phyloP scores from a whole-genome alignment of 2,329 filamentous ascomycete species.

The Cercospora zeae-maydis region DNA sequence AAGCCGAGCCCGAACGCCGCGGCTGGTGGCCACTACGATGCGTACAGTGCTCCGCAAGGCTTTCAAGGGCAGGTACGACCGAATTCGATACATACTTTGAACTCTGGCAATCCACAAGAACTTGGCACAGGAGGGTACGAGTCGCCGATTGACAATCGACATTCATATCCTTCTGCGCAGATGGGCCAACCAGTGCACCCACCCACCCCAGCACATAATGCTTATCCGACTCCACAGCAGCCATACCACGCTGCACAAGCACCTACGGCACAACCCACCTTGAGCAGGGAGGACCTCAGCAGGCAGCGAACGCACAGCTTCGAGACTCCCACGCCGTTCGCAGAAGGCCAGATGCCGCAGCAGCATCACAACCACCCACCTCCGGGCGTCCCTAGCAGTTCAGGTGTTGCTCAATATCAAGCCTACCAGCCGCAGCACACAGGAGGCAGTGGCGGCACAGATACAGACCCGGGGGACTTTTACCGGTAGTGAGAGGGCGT shows the following conservation, averaged over 20 bases:
- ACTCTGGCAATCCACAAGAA: conserved; percentile 45
- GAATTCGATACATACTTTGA: conserved; percentile 39
- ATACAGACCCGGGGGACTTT: conserved; percentile 37
- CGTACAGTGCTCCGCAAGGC: conserved; percentile 35
- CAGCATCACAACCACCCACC: conserved; percentile 31
- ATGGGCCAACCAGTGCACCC: conserved; percentile 24
- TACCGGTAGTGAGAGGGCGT: conserved; percentile 29
- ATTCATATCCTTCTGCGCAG: conserved; percentile 38
- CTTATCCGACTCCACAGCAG: conserved; percentile 25
- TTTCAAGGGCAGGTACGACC: conserved; percentile 40
- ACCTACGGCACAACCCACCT: conserved; percentile 9
- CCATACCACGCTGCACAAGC: conserved; percentile 17
- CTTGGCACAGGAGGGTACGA: conserved; percentile 47
- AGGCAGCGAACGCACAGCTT: conserved; percentile 32
- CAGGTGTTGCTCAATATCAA: conserved; percentile 28
- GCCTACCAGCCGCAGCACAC: conserved; percentile 33
- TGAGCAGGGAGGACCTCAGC: conserved; percentile 21
- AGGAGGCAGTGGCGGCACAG: conserved; percentile 18
- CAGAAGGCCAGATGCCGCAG: conserved; percentile 20
- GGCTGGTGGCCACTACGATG: conserved; percentile 34
- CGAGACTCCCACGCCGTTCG: conserved; percentile 30
- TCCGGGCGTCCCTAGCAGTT: conserved; percentile 27
- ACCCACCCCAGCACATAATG: conserved; percentile 25
- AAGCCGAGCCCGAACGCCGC: conserved; percentile 32
- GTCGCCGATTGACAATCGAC: conserved; percentile 46